Conservation (phyloP, 2,329 filamentous ascomycete genomes). For the Achaetomium macrosporum region DNA sequence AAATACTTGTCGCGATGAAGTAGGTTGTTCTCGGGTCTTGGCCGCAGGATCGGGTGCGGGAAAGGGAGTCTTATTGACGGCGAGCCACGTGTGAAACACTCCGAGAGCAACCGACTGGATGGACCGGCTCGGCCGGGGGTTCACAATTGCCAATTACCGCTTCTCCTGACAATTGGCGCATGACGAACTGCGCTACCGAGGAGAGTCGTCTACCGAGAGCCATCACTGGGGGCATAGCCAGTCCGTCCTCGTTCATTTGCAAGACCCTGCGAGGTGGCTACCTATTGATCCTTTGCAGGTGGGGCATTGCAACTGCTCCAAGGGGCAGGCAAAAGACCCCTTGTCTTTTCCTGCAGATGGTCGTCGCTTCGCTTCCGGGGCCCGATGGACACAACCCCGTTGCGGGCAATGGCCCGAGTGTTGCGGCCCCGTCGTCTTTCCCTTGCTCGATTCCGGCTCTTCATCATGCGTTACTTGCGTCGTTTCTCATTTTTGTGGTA, state of each 20-base stretch:
- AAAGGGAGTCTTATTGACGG: not conserved
- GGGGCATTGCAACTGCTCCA: not conserved
- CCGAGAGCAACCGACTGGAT: not conserved
- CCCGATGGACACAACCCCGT: no score
- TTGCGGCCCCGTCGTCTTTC: no score
- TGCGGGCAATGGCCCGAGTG: no score
- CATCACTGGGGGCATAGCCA: no score
- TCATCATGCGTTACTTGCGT: no score
- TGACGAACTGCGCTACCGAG: not conserved
- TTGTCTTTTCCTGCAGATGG: not conserved
- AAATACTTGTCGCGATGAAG: not conserved
- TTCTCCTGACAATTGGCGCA: no score
- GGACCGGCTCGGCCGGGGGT: no score
- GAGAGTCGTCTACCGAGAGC: not conserved
- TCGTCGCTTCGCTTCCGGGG: no score
- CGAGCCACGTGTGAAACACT: slow-evolving; percentile 3
- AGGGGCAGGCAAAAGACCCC: not conserved
- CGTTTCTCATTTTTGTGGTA: no score
- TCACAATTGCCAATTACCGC: no score
- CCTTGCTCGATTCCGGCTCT: no score
- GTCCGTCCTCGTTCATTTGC: no score
- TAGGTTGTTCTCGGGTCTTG: not conserved
- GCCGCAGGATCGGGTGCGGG: not conserved
- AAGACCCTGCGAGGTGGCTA: not conserved
- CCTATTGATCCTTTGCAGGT: not conserved